Conservation (phyloP, 2,329 filamentous ascomycete genomes). For the Claviceps sorghi region DNA sequence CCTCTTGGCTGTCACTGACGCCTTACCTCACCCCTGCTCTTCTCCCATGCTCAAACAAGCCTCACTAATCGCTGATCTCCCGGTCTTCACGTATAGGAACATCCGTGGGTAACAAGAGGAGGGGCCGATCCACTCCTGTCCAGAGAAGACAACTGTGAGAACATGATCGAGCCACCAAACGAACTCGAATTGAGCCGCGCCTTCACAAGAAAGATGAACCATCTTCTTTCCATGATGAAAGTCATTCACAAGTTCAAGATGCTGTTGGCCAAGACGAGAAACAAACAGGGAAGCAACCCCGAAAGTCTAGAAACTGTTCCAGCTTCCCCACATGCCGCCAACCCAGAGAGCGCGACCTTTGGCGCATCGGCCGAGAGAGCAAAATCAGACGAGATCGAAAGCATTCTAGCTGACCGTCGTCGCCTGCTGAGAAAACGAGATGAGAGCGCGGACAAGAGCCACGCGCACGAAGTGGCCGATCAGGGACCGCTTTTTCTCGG, state of each 20-base stretch:
- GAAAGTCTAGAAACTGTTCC: not conserved
- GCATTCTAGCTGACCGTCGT: conserved; percentile 32
- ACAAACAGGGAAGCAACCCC: conserved; percentile 9
- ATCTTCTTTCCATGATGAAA: conserved; percentile 79
- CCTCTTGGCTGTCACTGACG: too few relatives aligned
- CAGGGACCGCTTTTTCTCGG: conserved; percentile 54
- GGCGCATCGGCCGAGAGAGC: conserved; percentile 19
- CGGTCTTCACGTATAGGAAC: conserved; percentile 40
- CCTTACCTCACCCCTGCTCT: too few relatives aligned
- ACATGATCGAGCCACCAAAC: conserved; percentile 69
- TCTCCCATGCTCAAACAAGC: not conserved
- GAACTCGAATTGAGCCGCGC: conserved; percentile 81
- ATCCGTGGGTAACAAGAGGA: conserved; percentile 80
- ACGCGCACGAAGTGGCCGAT: conserved; percentile 46
- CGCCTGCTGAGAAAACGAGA: conserved; percentile 20
- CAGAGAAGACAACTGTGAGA: conserved; percentile 70
- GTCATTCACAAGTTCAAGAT: conserved; percentile 80
- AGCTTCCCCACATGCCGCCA: not conserved
- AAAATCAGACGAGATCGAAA: conserved; percentile 33
- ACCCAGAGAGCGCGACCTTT: conserved; percentile 3
- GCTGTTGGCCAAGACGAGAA: conserved; percentile 33
- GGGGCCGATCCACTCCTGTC: conserved; percentile 67
- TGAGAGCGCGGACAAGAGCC: conserved; percentile 26
- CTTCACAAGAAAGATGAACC: conserved; percentile 78
- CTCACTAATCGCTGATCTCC: not conserved